These are phyloP conservation scores for Colletotrichum sublineola DNA, from an alignment of 2,329 filamentous ascomycete species.

Conservation along the genomic window DNA sequence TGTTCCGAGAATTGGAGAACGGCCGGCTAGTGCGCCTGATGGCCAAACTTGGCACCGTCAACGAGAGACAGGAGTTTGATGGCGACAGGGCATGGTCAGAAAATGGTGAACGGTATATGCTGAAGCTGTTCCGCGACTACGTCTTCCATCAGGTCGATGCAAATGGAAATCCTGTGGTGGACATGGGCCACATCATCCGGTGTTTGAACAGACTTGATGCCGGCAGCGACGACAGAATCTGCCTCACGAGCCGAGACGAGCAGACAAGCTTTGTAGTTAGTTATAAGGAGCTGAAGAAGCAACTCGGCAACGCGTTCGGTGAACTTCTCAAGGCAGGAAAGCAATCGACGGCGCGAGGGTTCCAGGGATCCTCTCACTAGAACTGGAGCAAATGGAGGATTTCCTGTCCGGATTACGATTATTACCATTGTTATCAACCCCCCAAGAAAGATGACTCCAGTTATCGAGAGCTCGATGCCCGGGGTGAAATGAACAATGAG, in stretches of 20 bases:
- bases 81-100: slow-evolving; percentile 87
- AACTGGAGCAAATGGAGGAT: slow-evolving; percentile 9
- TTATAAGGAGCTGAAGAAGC: slow-evolving; percentile 87
- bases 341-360: slow-evolving; percentile 48
- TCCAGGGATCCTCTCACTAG: slow-evolving; percentile 48
- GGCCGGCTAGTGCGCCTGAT: slow-evolving; percentile 84
- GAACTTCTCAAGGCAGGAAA: slow-evolving; percentile 67
- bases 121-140: slow-evolving; percentile 97
- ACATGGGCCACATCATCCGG: slow-evolving; percentile 87
- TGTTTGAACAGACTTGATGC: slow-evolving; percentile 95
- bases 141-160: slow-evolving; percentile 96
- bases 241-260: slow-evolving; percentile 89
- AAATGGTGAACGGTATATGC: slow-evolving; percentile 89
- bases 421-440: background rate
- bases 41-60: slow-evolving; percentile 86
- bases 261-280: slow-evolving; percentile 89
- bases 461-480: background rate
- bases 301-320: slow-evolving; percentile 68
- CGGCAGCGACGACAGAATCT: slow-evolving; percentile 87
- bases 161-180: slow-evolving; percentile 84
- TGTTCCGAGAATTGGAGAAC: slow-evolving; percentile 90
- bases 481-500: background rate
- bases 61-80: slow-evolving; percentile 89
- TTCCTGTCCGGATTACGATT: slow-evolving; percentile 3
- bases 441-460: background rate